Evolutionary conservation across 1,139 yeast species (phyloP), one percentile per base, ranked within the genome.

Genomic region (Yamadazyma pseudoaaseri): DNA sequence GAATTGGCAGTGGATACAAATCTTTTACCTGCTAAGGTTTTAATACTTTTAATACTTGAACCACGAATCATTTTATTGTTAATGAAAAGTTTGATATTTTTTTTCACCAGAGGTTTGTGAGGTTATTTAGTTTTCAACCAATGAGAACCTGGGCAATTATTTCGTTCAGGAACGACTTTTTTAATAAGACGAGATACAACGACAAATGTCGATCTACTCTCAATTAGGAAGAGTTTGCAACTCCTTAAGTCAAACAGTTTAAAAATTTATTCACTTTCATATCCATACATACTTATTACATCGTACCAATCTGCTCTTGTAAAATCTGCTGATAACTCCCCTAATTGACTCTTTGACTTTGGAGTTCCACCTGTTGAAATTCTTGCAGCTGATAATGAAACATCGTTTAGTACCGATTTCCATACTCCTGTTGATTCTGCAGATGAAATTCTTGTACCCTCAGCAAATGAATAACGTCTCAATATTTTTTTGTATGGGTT

Each of bases 1-100:
- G 76, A 60, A 51, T 73, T 69, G 47, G 79, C 69, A 43, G 86
- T 76, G 47, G 86, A 68, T 47, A 73, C 66, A 47, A 72, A 62
- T 61, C 81, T 77, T 60, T 75, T 76, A 38, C 73, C 64, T 35
- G 34, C 41, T 26, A 43, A 33, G 9, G 41, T 32, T 25, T 45
- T 45, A 21, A 39, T 34, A 23, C 33, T 35, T 27, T 42, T 43
- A 27, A 43, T 34, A 36, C 35, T 42, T 21, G 43, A 20, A 33
- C 49, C 48, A 45, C 50, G 48, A 45, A 46, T 44, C 50, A 46
- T 46, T 27, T 24, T 10, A 18, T 20, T 22, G 25, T 14, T 27
- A n/a, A 26, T 25, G 29, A 26, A 34, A 30, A 29, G 16, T 29
- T 27, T 34, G 27, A 29, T 26, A 29, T 11, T 22, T 33, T 27